Evolutionary conservation across 164 flowering plant genomes (phyloP), one percentile per base, ranked within the genome.

Genomic region (Aristolochia californica): DNA sequence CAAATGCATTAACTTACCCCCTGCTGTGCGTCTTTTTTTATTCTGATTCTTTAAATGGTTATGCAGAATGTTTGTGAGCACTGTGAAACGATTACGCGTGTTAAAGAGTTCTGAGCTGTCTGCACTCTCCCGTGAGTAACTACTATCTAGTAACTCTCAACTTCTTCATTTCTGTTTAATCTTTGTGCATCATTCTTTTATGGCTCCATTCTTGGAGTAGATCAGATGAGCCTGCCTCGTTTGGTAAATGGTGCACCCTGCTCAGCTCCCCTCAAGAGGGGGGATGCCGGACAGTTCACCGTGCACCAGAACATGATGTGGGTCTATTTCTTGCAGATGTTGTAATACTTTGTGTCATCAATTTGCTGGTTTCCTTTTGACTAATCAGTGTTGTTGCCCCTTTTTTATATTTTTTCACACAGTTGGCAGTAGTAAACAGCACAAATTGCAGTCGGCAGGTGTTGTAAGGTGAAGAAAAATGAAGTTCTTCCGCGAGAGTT

Each of bases 41-140:
- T 12, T 12, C 40, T 34, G 40, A 34, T 34, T 50, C 53, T 18
- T 50, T 21, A 16, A 22, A 50, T 21, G 16, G 8, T 48, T 22
- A 62, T 74, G 70, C 78, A 82, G 84, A 47, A 82, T 80, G 84
- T 82, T 82, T 72, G 80, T 75, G 13, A 69, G 73, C 2, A 70
- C 84, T 0, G 87, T 70, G 52, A 82, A 76, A 66, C 72, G 84
- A 69, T 59, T 82, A 57, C 83, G 80, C 0, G 87, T 82, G 26
- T 56, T 78, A 59, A 78, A 75, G 74, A 78, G 73, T 45, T 71
- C 79, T 30, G 84, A 74, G 26, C 66, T 77, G 38, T 58, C 77
- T 18, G 38, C 70, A 18, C 49, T 75, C 30, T 27, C 43, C 30
- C 13, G 82, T 79, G 65, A 69, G 81, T 74, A 18, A 22, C 40